Evolutionary conservation across 179 eudicot genomes (phyloP).

Genomic region (Spinacia oleracea): DNA sequence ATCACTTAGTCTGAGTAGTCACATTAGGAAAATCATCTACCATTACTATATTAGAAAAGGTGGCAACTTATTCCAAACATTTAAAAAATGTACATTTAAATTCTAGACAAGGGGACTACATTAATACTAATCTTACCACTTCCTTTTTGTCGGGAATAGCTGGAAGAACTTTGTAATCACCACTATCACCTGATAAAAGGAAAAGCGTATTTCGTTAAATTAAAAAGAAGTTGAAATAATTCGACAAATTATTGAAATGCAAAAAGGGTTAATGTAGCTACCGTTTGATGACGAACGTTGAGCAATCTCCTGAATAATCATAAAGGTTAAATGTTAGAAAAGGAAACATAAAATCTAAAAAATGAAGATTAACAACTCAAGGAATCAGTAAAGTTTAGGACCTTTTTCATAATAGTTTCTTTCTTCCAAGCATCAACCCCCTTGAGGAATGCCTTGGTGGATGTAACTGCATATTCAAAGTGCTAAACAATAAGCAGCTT

Average conservation of each 20-base stretch:
- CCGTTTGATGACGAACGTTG: constrained; percentile 44
- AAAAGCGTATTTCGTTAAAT: background rate
- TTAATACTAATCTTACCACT: constrained; percentile 20
- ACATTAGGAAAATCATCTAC: too few relatives aligned
- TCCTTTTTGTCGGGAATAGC: constrained; percentile 32
- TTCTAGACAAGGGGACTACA: too few relatives aligned
- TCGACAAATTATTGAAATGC: background rate
- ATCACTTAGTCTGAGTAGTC: too few relatives aligned
- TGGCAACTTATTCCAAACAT: too few relatives aligned
- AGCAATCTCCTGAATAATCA: constrained; percentile 64
- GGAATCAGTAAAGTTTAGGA: constrained; percentile 18
- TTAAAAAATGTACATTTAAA: too few relatives aligned
- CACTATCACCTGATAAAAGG: constrained; percentile 22
- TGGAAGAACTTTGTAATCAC: constrained; percentile 39
- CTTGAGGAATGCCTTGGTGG: constrained; percentile 64
- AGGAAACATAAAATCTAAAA: background rate
- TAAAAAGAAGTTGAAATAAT: background rate
- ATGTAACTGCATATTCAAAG: constrained; percentile 46
- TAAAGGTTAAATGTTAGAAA: constrained; percentile 15
- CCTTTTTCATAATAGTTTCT: constrained; percentile 68
- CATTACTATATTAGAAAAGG: too few relatives aligned
- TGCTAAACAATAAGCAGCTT: background rate
- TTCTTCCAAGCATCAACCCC: constrained; percentile 79
- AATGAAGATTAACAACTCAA: background rate
- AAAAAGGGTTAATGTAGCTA: constrained; percentile 13